Evolutionary conservation across 1,284 basidiomycete genomes (phyloP), one percentile per base, ranked within the genome.

Genomic region (Cryptococcus sp.): DNA sequence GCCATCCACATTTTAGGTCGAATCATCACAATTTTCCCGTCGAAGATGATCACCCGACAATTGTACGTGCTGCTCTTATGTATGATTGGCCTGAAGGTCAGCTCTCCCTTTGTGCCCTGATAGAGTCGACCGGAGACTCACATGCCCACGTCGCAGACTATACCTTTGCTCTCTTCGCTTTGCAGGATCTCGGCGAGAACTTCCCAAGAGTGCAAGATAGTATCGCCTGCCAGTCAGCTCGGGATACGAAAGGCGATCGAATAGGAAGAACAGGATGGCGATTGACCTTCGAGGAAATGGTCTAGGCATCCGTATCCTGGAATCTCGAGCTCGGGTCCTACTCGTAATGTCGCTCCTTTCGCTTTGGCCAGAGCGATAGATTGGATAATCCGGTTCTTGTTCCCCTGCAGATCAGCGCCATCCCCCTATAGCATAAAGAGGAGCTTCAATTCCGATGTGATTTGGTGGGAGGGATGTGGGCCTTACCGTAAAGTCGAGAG

Each of bases 1-100:
- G 94, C 94, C 52, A 98, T 79, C 94, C 94, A 98, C 91, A 98
- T 93, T 75, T 98, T 98, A 0, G 94, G 95, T 11, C 95, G 82
- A 59, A 98, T 97, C 59, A 95, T 80, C 1, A 97, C 72, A 56
- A 98, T 91, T 73, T 89, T 81, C 41, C 82, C 79, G 71, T 94
- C 79, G 65, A 91, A 79, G 34, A 94, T 81, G 63, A 97, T 85
- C 31, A 97, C 78, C 18, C 95, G 84, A 70, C 92, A 97, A 68
- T 98, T 98, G 77, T 97, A 98, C 53, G 87, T 91, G 44, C 91
- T 90, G 62, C 94, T 95, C 78, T 97, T 95, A 78, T 97, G 95
- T 4, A 85, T 80, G 43, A 97, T 80, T 0, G 95, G 94, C 91
- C 91, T 94, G 52, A 1, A 19, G 21, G 4, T 39, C 23, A 23